Evolutionary conservation across 2,329 filamentous ascomycete species (phyloP).

Genomic region (Fusarium sp.): DNA sequence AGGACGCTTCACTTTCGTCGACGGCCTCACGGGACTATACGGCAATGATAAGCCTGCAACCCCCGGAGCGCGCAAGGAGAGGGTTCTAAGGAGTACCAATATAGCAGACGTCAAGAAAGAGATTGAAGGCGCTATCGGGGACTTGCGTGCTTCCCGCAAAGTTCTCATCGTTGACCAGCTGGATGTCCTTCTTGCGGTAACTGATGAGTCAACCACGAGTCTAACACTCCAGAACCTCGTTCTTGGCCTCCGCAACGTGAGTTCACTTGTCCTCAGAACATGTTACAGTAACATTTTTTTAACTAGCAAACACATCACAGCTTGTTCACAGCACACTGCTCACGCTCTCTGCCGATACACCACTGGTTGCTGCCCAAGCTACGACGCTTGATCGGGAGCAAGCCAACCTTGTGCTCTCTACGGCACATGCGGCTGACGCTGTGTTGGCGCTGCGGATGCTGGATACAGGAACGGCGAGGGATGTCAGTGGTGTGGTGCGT

Average conservation of each 20-base stretch:
- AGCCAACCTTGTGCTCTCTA: constrained; percentile 72
- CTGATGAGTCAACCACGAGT: constrained; percentile 55
- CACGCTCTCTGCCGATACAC: constrained; percentile 75
- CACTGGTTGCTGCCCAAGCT: constrained; percentile 68
- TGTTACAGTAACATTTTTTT: not conserved
- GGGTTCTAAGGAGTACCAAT: constrained; percentile 45
- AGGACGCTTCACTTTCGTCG: constrained; percentile 75
- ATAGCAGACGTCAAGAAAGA: constrained; percentile 51
- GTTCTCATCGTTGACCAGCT: constrained; percentile 73
- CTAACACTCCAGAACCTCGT: constrained; percentile 64
- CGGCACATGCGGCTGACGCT: constrained; percentile 78
- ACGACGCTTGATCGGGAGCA: constrained; percentile 76
- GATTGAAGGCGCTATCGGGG: constrained; percentile 52
- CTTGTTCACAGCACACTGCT: constrained; percentile 72
- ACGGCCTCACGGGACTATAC: constrained; percentile 73
- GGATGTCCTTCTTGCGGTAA: constrained; percentile 70
- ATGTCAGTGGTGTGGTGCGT: constrained; percentile 88
- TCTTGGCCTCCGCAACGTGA: constrained; percentile 69
- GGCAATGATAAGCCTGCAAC: constrained; percentile 14
- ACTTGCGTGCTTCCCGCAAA: constrained; percentile 49
- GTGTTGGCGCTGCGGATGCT: constrained; percentile 78
- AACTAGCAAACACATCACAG: constrained; percentile 49
- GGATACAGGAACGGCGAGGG: constrained; percentile 87
- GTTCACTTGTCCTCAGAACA: constrained; percentile 40
- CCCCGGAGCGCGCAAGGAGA: constrained; percentile 21